phyloP scores from a whole-genome alignment of 2,329 filamentous ascomycete species.

The Talaromyces sp. region DNA sequence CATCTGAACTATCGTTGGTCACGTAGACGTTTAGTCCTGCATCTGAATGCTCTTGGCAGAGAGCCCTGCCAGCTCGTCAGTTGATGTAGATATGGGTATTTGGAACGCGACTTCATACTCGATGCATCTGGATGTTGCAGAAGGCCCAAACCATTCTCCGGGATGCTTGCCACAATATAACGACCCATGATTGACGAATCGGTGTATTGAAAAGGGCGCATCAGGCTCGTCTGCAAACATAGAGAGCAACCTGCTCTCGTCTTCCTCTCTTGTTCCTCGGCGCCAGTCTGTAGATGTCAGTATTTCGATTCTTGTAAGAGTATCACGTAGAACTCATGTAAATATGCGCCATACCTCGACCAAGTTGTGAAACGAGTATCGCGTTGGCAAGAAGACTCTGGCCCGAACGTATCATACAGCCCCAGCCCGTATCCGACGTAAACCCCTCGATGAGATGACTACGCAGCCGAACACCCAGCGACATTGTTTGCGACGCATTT shows the following conservation, averaged over 20 bases:
- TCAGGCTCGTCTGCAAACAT: conserved; percentile 81
- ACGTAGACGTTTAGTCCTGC: conserved; percentile 74
- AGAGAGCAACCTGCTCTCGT: conserved; percentile 68
- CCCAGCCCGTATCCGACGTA: conserved; percentile 92
- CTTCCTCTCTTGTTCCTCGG: conserved; percentile 50
- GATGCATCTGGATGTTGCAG: conserved; percentile 88
- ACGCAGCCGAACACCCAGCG: conserved; percentile 77
- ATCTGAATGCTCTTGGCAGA: conserved; percentile 61
- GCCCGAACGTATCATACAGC: conserved; percentile 96
- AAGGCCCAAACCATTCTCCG: conserved; percentile 98
- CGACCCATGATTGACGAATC: conserved; percentile 85
- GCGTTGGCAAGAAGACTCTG: conserved; percentile 90
- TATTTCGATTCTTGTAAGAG: background rate
- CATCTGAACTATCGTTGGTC: conserved; percentile 82
- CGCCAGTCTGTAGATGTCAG: conserved; percentile 64
- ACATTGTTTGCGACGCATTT: conserved; percentile 65
- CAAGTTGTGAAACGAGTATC: conserved; percentile 65
- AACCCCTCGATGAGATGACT: conserved; percentile 77
- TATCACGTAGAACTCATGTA: background rate
- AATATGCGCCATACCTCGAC: conserved; percentile 58
- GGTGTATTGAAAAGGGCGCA: conserved; percentile 91
- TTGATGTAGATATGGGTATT: background rate
- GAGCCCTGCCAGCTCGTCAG: conserved; percentile 52
- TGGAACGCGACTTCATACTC: conserved; percentile 55
- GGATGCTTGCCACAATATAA: conserved; percentile 87